A percentile compares a stretch with the other conserved stretches of the same genome.
Evolutionary conservation across 345 rosid species (phyloP).

Genomic region (Eucalyptus polyanthemos): DNA sequence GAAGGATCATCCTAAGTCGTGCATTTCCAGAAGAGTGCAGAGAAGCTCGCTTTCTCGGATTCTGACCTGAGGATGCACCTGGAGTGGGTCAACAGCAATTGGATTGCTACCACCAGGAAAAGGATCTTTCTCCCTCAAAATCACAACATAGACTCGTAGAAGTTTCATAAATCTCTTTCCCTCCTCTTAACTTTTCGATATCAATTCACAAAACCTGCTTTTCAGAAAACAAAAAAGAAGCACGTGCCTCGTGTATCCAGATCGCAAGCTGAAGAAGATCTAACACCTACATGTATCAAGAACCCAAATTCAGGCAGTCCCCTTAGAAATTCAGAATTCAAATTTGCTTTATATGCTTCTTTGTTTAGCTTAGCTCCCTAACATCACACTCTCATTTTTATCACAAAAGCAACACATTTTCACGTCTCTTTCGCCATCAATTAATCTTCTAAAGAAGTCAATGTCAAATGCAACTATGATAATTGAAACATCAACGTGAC

Average conservation of each 20-base stretch:
- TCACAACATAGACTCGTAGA: neutral
- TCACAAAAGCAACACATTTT: neutral
- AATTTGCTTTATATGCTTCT: neutral
- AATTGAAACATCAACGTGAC: neutral
- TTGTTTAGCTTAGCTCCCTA: neutral
- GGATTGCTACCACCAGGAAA: neutral
- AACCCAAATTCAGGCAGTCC: neutral
- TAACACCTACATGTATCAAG: neutral
- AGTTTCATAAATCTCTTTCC: neutral
- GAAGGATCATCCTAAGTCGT: neutral
- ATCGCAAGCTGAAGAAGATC: neutral
- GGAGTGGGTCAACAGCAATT: slow-evolving; percentile 7
- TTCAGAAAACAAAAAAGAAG: neutral
- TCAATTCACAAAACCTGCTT: neutral
- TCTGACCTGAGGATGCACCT: slow-evolving; percentile 5
- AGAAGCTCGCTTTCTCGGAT: slow-evolving; percentile 1
- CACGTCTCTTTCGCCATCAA: neutral
- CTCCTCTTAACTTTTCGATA: neutral
- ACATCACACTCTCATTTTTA: neutral
- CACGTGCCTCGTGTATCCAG: neutral
- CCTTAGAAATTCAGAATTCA: neutral
- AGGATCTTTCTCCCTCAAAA: neutral
- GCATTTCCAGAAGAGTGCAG: neutral
- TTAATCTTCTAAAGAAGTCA: neutral
- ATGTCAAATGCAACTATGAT: neutral